Base-by-base conservation (phyloP, 768 basidiomycete species). In the Leccinum subgranulosum region DNA sequence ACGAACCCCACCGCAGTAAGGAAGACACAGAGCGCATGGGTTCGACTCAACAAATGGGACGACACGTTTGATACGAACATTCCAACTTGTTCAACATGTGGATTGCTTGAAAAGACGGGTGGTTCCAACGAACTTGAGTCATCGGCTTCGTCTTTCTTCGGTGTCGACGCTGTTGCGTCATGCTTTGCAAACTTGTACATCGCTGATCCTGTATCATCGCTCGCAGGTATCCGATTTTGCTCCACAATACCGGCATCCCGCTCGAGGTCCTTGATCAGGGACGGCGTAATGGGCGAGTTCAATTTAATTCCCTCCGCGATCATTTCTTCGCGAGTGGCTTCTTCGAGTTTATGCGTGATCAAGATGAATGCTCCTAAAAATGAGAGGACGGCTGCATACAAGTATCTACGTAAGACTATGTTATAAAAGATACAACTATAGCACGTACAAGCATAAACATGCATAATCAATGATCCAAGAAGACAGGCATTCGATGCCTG, bases 361-460 rank as follows among this genome's bases (percentile, higher is more conserved):
- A 85, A 73, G 58, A 83, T 76, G 69, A 84, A 85, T 23, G 82
- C 80, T 4, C 75, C 83, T 49, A 81, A 64, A 69, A 86, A 85
- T 3, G 84, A 75, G 8, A 79, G 61, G 21, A 78, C 69, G 25
- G 77, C 78, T 73, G 23, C 21, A 33, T 34, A 43, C 19, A 43
- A 36, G 15, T 2, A 15, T 14, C 17, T 11, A 29, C 2, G 43
- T 65, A 17, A 34, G 46, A 11, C 36, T 41, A 21, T 9, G 9
- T 8, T 21, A 49, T 34, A 41, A 36, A 9, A 7, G 15, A 69
- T n/a, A 51, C 8, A 17, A 28, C 17, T 6, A 48, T 21, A 34
- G 11, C n/a, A 67, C 74, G 1, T 61, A 82, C 84, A 76, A 11
- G 83, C 80, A 63, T 75, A 80, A 15, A 77, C 73, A 54, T 85